Conservation (phyloP, 768 basidiomycete genomes). For the Leucocoprinus sp. region DNA sequence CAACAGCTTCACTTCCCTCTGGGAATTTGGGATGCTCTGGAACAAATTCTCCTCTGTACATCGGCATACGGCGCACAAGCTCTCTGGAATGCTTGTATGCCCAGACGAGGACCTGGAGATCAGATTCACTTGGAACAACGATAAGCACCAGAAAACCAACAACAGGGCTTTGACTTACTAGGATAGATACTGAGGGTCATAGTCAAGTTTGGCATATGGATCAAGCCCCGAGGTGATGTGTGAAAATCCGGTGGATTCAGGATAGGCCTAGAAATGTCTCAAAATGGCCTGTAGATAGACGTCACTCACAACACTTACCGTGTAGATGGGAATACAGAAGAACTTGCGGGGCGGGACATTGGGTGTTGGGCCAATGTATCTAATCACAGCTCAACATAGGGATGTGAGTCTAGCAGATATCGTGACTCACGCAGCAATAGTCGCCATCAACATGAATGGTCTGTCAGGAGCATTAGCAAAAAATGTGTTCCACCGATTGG, state of each 20-base stretch:
- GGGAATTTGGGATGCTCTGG: slow-evolving; percentile 30
- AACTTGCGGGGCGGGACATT: slow-evolving; percentile 17
- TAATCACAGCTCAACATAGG: slow-evolving; percentile 3
- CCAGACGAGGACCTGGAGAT: slow-evolving; percentile 39
- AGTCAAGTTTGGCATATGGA: slow-evolving; percentile 32
- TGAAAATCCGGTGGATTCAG: slow-evolving; percentile 36
- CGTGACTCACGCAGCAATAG: slow-evolving; percentile 35
- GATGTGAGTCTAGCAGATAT: not conserved
- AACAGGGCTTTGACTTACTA: slow-evolving; percentile 24
- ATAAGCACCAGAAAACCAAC: not conserved
- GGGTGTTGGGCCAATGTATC: slow-evolving; percentile 15
- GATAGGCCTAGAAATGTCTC: slow-evolving; percentile 21
- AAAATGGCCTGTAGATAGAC: not conserved
- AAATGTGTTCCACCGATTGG: slow-evolving; percentile 39
- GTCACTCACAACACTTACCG: slow-evolving; percentile 7
- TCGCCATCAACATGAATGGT: slow-evolving; percentile 37
- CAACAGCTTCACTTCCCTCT: slow-evolving; percentile 24
- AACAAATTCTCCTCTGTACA: slow-evolving; percentile 31
- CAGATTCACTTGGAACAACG: slow-evolving; percentile 24
- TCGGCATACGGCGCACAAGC: slow-evolving; percentile 43
- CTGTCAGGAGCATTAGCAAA: slow-evolving; percentile 48
- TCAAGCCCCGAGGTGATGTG: slow-evolving; percentile 39
- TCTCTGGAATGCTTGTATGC: slow-evolving; percentile 50
- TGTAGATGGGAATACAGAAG: slow-evolving; percentile 15
- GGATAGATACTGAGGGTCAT: slow-evolving; percentile 37